phyloP scores from a whole-genome alignment of 2,329 filamentous ascomycete species.

The Talaromyces funiculosus region DNA sequence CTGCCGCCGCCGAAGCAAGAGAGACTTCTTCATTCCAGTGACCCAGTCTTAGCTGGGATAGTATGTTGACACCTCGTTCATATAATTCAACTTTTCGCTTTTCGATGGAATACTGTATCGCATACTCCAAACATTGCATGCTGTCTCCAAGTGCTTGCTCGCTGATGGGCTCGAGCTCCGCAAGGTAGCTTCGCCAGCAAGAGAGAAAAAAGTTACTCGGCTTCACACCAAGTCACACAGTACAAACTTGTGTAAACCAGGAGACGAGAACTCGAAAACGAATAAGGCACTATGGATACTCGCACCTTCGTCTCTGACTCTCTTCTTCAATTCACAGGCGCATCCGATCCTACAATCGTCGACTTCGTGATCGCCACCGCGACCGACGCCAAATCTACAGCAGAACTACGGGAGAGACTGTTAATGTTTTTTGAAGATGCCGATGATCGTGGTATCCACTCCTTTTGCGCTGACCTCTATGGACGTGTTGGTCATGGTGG shows the following conservation, averaged over 20 bases:
- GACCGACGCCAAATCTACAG: conserved; percentile 44
- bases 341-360: conserved; percentile 51
- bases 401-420: conserved; percentile 47
- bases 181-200: neutral
- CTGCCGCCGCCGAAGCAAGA: neutral
- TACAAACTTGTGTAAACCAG: neutral
- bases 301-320: conserved; percentile 45
- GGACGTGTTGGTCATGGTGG: conserved; percentile 22
- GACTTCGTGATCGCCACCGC: conserved; percentile 55
- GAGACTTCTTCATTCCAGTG: neutral
- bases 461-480: conserved; percentile 47
- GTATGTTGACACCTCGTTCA: no score
- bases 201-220: neutral
- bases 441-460: conserved; percentile 39
- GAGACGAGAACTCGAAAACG: neutral
- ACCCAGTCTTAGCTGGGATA: neutral
- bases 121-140: neutral
- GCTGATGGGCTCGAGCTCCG: neutral
- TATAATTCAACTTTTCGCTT: neutral
- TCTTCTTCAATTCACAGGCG: conserved; percentile 49
- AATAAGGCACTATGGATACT: conserved; percentile 30
- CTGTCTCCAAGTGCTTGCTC: neutral
- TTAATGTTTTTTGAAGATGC: conserved; percentile 46
- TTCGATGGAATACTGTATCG: neutral
- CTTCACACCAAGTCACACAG: neutral